Evolutionary conservation across 495 filamentous ascomycete genomes (phyloP).

Genomic region (Talaromyces trachyspermus): DNA sequence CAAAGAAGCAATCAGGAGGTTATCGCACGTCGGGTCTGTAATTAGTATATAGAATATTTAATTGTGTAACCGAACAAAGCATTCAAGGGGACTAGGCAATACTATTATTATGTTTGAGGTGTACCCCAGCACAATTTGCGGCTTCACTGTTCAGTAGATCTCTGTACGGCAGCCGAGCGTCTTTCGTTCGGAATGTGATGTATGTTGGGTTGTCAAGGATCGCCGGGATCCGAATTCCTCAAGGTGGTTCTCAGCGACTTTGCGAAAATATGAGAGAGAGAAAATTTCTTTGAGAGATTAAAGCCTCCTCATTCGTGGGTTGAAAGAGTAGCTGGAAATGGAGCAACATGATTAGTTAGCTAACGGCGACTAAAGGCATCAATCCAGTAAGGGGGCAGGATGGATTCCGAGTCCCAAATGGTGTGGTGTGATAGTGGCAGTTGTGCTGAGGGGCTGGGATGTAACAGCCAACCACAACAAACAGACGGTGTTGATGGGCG

Average conservation of each 20-base stretch:
- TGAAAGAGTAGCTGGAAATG: constrained; percentile 1
- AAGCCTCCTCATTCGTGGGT: constrained; percentile 1
- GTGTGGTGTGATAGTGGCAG: neutral
- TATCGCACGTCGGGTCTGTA: neutral
- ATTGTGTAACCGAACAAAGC: neutral
- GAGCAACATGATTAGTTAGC: constrained; percentile 2
- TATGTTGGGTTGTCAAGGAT: neutral
- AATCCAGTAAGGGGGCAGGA: constrained; percentile 1
- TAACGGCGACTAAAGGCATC: constrained; percentile 2
- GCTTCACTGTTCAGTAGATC: neutral
- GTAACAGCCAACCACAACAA: constrained; percentile 8
- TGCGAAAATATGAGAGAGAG: neutral
- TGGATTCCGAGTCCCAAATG: neutral
- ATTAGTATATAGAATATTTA: neutral
- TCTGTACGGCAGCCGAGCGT: neutral
- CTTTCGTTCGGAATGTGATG: constrained; percentile 2
- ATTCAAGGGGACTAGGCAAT: neutral
- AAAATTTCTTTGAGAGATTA: neutral
- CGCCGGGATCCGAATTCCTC: neutral
- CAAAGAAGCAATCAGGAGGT: neutral
- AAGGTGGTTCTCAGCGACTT: neutral
- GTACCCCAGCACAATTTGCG: too few species aligned
- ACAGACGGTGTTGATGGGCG: neutral
- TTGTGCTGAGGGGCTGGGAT: constrained; percentile 5
- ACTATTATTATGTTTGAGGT: neutral